Base-by-base conservation (phyloP, 495 filamentous ascomycete species). In the Ramalina intermedia region DNA sequence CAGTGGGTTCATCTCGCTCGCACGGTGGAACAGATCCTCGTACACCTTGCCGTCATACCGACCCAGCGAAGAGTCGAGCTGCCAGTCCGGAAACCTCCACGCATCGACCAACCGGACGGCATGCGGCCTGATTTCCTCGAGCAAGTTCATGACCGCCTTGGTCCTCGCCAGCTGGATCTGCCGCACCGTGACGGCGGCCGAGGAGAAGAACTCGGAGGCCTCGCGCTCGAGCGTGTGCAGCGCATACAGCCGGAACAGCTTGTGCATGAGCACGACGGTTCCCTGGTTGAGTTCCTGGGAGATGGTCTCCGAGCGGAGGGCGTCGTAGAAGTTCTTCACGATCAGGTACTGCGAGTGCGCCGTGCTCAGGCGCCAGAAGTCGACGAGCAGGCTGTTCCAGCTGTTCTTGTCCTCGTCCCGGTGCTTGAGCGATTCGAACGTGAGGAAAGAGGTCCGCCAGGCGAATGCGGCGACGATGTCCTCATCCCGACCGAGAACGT, bases 81-180 rank as follows among this genome's bases (percentile, higher is more conserved):
- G 74, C 78, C 79, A 84, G 58, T 84, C 80, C 2, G 79, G 74
- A 55, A 84, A 79, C 39, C 71, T 66, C 80, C 80, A 84, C 1
- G 74, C 66, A 61, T 84, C 80, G 3, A 82, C 80, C 39, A 84
- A 59, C 48, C 71, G 61, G 20, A 84, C 70, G 20, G 80, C 80
- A 60, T 82, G 80, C 13, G 80, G 80, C 37, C 80, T 65, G 51
- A 84, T 75, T 55, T 81, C 76, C 48, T 80, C 72, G 5, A 84
- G 65, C 23, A 84, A 63, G 52, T 71, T 75, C 73, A 80, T 75
- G 6, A 82, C 78, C 1, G 72, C 68, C 51, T 69, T 79, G 14
- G 70, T 72, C 45, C 76, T 68, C 14, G 77, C 70, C 21, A 82
- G 65, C 42, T 73, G 68, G 52, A 85, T 81, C 61, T 82, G 80